Conservation (phyloP, 768 basidiomycete species). For the Rhodotorula toruloides region DNA sequence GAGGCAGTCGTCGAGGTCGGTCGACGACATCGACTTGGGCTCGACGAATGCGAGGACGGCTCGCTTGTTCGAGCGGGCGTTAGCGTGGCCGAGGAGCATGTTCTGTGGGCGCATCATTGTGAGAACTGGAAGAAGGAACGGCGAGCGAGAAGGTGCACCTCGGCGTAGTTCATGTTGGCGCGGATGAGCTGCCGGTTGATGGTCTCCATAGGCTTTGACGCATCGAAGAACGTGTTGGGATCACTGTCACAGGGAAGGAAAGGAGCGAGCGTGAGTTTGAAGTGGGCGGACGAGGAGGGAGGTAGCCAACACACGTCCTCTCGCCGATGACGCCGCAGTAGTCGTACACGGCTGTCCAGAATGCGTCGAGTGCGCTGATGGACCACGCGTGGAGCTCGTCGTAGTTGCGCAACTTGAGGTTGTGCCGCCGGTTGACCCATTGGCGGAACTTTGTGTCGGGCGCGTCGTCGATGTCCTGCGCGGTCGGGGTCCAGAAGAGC, state of each 20-base stretch:
- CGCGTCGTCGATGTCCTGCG: conserved; percentile 1
- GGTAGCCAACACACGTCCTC: conserved; percentile 8
- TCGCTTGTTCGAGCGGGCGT: conserved; percentile 34
- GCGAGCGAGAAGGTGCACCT: background rate
- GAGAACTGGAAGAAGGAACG: background rate
- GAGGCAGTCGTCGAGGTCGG: conserved; percentile 25
- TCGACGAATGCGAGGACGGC: conserved; percentile 41
- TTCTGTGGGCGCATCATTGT: conserved; percentile 16
- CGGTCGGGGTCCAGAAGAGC: conserved; percentile 22
- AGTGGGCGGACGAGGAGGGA: no score
- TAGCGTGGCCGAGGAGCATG: conserved; percentile 37
- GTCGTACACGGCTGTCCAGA: conserved; percentile 37
- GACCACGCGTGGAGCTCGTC: conserved; percentile 33
- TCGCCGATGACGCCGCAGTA: conserved; percentile 37
- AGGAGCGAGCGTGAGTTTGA: background rate
- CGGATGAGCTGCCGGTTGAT: conserved; percentile 24
- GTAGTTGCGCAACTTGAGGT: conserved; percentile 27
- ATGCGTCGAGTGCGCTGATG: conserved; percentile 25
- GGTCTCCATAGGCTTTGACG: conserved; percentile 21
- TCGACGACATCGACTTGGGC: conserved; percentile 10
- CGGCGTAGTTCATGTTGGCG: conserved; percentile 34
- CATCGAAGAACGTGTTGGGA: conserved; percentile 29
- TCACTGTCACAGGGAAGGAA: background rate
- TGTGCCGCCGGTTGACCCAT: conserved; percentile 29
- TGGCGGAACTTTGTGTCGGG: conserved; percentile 29